Conservation (phyloP, 495 filamentous ascomycete genomes). For the Ramalina peruviana region DNA sequence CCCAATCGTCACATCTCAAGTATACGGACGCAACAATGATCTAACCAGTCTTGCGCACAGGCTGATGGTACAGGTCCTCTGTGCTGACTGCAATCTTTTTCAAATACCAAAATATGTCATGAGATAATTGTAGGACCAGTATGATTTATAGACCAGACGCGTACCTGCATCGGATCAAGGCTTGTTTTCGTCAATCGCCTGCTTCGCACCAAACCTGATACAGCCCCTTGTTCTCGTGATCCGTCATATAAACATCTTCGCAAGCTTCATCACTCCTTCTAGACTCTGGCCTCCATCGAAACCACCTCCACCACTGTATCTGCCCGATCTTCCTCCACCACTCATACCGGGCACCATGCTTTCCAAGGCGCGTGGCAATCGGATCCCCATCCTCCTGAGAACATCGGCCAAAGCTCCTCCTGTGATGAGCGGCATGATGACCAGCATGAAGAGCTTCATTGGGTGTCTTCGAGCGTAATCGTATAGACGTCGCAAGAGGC, state of each 20-base stretch:
- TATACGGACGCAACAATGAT: too few species aligned
- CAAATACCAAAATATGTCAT: too few species aligned
- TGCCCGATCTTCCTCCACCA: slow-evolving; percentile 25
- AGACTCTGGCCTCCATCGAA: slow-evolving; percentile 22
- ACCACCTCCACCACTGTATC: slow-evolving; percentile 2
- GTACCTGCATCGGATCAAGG: too few species aligned
- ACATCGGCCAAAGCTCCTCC: slow-evolving; percentile 64
- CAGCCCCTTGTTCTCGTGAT: too few species aligned
- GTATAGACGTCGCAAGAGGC: slow-evolving; percentile 57
- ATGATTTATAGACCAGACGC: too few species aligned
- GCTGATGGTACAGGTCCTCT: too few species aligned
- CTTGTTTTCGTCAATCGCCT: background rate
- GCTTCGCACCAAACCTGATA: background rate
- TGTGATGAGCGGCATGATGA: slow-evolving; percentile 71
- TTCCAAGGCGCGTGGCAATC: slow-evolving; percentile 46
- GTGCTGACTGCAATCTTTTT: too few species aligned
- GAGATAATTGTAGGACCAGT: too few species aligned
- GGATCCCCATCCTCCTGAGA: slow-evolving; percentile 59
- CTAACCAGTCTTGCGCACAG: too few species aligned
- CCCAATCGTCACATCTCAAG: too few species aligned
- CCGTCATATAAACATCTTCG: slow-evolving; percentile 50
- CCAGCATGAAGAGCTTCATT: slow-evolving; percentile 68
- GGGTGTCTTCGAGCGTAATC: slow-evolving; percentile 68
- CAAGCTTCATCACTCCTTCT: slow-evolving; percentile 39
- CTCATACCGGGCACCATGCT: slow-evolving; percentile 40